phyloP scores from a whole-genome alignment of 1,284 basidiomycete genomes.

The Trametes versicolor region DNA sequence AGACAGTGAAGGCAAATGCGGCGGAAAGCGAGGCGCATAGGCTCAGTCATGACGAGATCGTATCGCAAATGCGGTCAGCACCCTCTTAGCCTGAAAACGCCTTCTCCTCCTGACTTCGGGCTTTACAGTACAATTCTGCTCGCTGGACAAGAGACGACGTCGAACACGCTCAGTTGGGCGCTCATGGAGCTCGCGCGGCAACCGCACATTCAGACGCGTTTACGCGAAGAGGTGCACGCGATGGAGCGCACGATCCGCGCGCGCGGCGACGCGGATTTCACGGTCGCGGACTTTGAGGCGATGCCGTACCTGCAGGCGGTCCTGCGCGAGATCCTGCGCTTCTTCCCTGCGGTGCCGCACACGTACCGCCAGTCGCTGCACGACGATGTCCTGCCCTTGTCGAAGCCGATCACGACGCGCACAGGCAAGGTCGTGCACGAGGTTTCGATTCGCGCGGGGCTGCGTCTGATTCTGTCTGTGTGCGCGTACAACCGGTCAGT shows the following conservation, averaged over 20 bases:
- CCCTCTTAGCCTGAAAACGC: neutral
- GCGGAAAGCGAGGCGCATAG: constrained; percentile 53
- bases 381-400: constrained; percentile 48
- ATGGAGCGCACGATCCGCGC: constrained; percentile 48
- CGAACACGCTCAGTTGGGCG: constrained; percentile 53
- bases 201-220: constrained; percentile 49
- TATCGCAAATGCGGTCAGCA: constrained; percentile 62
- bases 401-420: constrained; percentile 38
- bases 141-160: constrained; percentile 64
- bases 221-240: constrained; percentile 53
- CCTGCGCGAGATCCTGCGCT: constrained; percentile 53
- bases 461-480: constrained; percentile 47
- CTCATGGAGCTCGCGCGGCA: constrained; percentile 53
- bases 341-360: constrained; percentile 43
- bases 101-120: neutral
- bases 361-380: constrained; percentile 38
- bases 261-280: constrained; percentile 53
- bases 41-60: constrained; percentile 60
- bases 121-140: constrained; percentile 49
- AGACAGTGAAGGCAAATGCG: constrained; percentile 63
- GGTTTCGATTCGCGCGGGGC: constrained; percentile 47
- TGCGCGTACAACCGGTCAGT: constrained; percentile 49
- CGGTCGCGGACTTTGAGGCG: constrained; percentile 58
- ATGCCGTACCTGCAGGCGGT: constrained; percentile 64
- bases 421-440: constrained; percentile 46